Base-by-base conservation (phyloP, 2,329 filamentous ascomycete genomes). In the Pseudogymnoascus sp. region DNA sequence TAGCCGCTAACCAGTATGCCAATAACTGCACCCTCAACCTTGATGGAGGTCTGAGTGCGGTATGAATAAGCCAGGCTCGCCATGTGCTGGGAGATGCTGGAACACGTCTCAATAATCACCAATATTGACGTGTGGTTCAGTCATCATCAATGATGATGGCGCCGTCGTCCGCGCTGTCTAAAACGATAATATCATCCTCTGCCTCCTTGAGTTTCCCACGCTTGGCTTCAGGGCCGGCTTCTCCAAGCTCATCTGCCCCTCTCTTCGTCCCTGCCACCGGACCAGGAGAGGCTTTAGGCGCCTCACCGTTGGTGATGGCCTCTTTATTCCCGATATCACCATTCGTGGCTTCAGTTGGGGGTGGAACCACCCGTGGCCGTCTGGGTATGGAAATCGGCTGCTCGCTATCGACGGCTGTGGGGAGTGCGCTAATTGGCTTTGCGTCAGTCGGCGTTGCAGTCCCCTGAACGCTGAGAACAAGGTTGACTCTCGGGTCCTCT, bases 11-110 rank as follows among this genome's bases (percentile, higher is more conserved):
- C 74, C 78, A 84, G 66, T 96, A 93, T 75, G 89, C 91, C 63
- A 93, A 93, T 74, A 96, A 96, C 68, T 95, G 90, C 73, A 82
- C 93, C 60, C 79, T 96, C 61, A 95, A 93, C 73, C 80, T 96
- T 28, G 92, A 96, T 75, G 92, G 92, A 14, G 92, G 92, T 1
- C 74, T 96, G 68, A 92, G 89, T 74, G 89, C 89, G 60, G 69
- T 77, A 61, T 89, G 73, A 80, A 38, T 38, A 21, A 12, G 5
- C 36, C 7, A 25, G 36, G 34, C 6, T 42, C 59, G 18, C 49
- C 49, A 56, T 56, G 3, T 34, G 49, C 49, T 56, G 25, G 49
- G 49, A 34, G 9, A 18, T 56, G 16, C 28, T 21, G 49, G 16
- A 56, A 56, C 16, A 56, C n/a, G 28, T 36, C 49, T 56, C 49